phyloP scores from a whole-genome alignment of 495 filamentous ascomycete species.

The Chaetomium cochliodes region DNA sequence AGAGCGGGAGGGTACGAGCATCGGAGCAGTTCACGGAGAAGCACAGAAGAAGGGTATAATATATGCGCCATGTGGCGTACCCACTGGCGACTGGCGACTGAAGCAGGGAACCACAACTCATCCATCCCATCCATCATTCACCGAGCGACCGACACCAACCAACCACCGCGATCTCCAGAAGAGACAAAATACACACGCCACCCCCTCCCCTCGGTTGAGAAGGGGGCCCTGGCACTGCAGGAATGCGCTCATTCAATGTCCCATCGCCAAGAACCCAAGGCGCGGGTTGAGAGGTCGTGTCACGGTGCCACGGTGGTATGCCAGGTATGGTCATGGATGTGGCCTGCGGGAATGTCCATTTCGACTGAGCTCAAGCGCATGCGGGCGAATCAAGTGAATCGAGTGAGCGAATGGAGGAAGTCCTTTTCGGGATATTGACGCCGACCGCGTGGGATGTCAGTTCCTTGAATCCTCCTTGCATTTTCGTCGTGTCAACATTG shows the following conservation, averaged over 20 bases:
- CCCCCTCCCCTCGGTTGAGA: not conserved
- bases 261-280: conserved; percentile 15
- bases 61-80: not conserved
- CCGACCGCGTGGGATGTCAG: not conserved
- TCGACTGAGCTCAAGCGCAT: too few relatives aligned
- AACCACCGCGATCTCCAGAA: not conserved
- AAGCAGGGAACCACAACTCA: not conserved
- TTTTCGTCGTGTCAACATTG: not conserved
- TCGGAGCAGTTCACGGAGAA: too few relatives aligned
- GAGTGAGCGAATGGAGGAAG: too few relatives aligned
- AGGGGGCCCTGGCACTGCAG: not conserved
- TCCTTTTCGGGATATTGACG: not conserved
- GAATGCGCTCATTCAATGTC: conserved; percentile 1
- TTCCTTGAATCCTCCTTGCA: too few relatives aligned
- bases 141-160: not conserved
- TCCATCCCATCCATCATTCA: not conserved
- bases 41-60: not conserved
- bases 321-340: too few relatives aligned
- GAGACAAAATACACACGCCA: too few relatives aligned
- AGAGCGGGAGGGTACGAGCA: too few relatives aligned
- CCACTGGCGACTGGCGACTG: not conserved
- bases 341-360: too few relatives aligned
- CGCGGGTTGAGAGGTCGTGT: not conserved
- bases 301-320: too few relatives aligned
- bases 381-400: too few relatives aligned